These are phyloP conservation scores for Thermoascus crustaceus DNA, from an alignment of 2,329 filamentous ascomycete genomes.

Conservation along the genomic window DNA sequence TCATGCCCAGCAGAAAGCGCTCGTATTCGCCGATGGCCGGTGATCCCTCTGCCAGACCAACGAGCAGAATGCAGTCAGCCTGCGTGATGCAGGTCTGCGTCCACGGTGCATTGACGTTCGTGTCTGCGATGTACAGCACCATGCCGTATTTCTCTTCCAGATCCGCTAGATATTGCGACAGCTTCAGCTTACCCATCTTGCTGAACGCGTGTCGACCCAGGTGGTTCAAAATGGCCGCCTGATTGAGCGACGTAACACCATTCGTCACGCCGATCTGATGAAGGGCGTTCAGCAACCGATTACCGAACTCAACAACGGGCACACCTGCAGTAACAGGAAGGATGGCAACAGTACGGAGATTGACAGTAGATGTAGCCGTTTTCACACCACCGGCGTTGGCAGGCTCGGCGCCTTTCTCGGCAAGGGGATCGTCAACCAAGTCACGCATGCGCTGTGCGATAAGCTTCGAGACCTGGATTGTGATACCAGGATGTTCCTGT, in stretches of 20 bases:
- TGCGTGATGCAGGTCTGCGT: slow-evolving; percentile 96
- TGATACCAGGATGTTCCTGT: slow-evolving; percentile 94
- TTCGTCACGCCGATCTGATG: slow-evolving; percentile 83
- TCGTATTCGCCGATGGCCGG: slow-evolving; percentile 93
- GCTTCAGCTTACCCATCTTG: slow-evolving; percentile 90
- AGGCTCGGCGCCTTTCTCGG: slow-evolving; percentile 56
- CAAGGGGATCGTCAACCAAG: slow-evolving; percentile 71
- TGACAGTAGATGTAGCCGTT: slow-evolving; percentile 70
- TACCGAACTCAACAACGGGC: slow-evolving; percentile 91
- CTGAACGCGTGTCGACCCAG: slow-evolving; percentile 94
- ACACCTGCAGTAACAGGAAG: slow-evolving; percentile 85
- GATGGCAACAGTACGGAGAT: slow-evolving; percentile 85
- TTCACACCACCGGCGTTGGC: slow-evolving; percentile 44
- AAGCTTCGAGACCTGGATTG: slow-evolving; percentile 98
- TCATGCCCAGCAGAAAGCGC: slow-evolving; percentile 90
- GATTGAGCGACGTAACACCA: slow-evolving; percentile 84
- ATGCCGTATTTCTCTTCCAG: slow-evolving; percentile 95
- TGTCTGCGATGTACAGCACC: slow-evolving; percentile 92
- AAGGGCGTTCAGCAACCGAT: slow-evolving; percentile 76
- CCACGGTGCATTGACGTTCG: slow-evolving; percentile 94
- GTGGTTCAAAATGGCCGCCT: slow-evolving; percentile 88
- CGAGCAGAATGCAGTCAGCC: slow-evolving; percentile 89
- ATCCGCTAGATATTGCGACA: slow-evolving; percentile 92
- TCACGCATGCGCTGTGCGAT: slow-evolving; percentile 86
- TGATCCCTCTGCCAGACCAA: slow-evolving; percentile 83